Percentiles rank a stretch among this genome's conserved stretches.
These are phyloP conservation scores for Candida ipomoeae DNA, from an alignment of 805 yeast species.

Conservation along the genomic window DNA sequence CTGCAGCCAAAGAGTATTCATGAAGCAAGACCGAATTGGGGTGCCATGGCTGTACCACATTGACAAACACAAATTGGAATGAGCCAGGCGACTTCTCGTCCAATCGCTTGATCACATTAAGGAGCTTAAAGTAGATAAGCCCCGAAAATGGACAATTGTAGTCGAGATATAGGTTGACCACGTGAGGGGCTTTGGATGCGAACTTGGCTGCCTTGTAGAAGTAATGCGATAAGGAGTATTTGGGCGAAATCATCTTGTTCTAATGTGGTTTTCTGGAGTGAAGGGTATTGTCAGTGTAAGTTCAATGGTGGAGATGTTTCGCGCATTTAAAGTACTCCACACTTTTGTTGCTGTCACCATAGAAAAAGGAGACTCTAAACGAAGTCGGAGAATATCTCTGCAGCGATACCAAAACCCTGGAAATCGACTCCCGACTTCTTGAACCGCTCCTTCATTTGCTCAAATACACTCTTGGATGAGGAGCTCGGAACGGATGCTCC, in stretches of 20 bases:
- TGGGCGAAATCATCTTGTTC: slow-evolving; percentile 37
- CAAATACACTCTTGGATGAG: neutral
- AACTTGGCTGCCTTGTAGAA: slow-evolving; percentile 19
- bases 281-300: no score
- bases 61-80: slow-evolving; percentile 60
- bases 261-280: no score
- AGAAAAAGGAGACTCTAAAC: neutral
- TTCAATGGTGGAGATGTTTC: neutral
- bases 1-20: slow-evolving; percentile 70
- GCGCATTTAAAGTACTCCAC: slow-evolving; percentile 1
- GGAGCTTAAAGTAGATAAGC: slow-evolving; percentile 56
- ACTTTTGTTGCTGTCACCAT: neutral
- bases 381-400: neutral
- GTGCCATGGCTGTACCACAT: slow-evolving; percentile 92
- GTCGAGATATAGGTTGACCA: slow-evolving; percentile 64
- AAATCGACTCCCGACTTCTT: slow-evolving; percentile 6
- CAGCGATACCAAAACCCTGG: slow-evolving; percentile 6
- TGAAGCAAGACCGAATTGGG: slow-evolving; percentile 63
- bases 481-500: neutral
- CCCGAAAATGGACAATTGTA: slow-evolving; percentile 75
- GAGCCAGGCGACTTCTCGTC: slow-evolving; percentile 43
- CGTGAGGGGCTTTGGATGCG: slow-evolving; percentile 32
- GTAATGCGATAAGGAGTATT: slow-evolving; percentile 37
- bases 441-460: slow-evolving; percentile 8
- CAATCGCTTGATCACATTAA: slow-evolving; percentile 50